Base-by-base conservation (phyloP, 2,329 filamentous ascomycete genomes). In the Blumeria graminis region DNA sequence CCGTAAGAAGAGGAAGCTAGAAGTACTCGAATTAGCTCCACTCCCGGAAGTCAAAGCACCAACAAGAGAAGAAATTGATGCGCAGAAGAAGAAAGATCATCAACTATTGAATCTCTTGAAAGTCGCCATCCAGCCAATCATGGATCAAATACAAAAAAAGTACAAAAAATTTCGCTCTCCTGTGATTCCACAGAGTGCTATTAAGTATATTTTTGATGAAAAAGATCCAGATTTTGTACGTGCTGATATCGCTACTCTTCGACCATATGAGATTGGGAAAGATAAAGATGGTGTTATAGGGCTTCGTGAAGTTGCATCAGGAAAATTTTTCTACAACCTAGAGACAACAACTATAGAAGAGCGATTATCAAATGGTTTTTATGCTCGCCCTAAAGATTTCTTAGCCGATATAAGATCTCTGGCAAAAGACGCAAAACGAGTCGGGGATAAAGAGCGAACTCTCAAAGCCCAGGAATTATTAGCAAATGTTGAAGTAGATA, bases 351-450 rank as follows among this genome's bases (percentile, higher is more conserved):
- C 84, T 0, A 95, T 98, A 56, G 92, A 98, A 70, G 88, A 94
- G 67, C 82, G 92, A n/a, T 73, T 98, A 36, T 93, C 88, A 4
- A 96, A 98, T 67, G 92, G 92, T 5, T 98, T 87, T 69, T 98
- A 98, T 69, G 86, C 88, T 62, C 80, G 89, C 10, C 86, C 89
- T 0, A 82, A 82, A 63, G 90, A 95, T 66, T 98, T 95, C 65
- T 70, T 94, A 55, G 81, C 81, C 43, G 92, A 98, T 66, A 86
- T 96, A 63, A 86, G 83, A 66, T 78, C 82, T 38, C 72, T 98
- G 5, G 82, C 83, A 22, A 90, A 86, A 66, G 92, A 98, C 69
- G 82, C 89, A 10, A 85, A 81, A 65, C 81, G 80, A 10, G 77
- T 81, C 57, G 86, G 84, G n/a, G 90, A 96, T 63, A 80, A 82